Percentiles rank a stretch among this genome's conserved stretches.
Conservation (phyloP, 768 basidiomycete species). For the Leccinum variicolor region DNA sequence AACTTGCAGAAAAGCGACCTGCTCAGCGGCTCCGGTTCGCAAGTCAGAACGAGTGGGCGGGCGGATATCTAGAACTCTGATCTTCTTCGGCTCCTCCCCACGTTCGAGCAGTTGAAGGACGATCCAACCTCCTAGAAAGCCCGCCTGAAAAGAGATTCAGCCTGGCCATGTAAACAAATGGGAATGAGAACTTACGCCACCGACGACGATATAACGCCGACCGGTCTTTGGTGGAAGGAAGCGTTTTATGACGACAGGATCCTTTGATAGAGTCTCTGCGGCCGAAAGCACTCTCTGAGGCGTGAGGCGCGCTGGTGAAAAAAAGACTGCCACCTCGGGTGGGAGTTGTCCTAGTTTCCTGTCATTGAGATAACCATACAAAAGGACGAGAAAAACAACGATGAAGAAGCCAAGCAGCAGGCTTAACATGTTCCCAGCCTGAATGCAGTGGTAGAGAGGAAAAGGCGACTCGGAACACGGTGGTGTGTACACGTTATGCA, state of each 20-base stretch:
- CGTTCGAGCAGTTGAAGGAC: slow-evolving; percentile 63
- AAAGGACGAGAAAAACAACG: slow-evolving; percentile 3
- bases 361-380: slow-evolving; percentile 55
- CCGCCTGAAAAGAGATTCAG: slow-evolving; percentile 42
- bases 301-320: slow-evolving; percentile 54
- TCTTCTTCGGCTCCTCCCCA: slow-evolving; percentile 63
- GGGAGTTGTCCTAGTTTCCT: slow-evolving; percentile 50
- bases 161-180: background rate
- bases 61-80: slow-evolving; percentile 68
- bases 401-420: slow-evolving; percentile 7
- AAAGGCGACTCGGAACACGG: background rate
- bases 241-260: slow-evolving; percentile 36
- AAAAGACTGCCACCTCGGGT: slow-evolving; percentile 35
- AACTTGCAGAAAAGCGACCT: slow-evolving; percentile 55
- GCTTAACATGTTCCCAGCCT: slow-evolving; percentile 15
- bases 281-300: slow-evolving; percentile 39
- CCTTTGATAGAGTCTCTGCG: slow-evolving; percentile 35
- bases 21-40: slow-evolving; percentile 45
- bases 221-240: slow-evolving; percentile 68
- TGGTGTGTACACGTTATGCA: background rate
- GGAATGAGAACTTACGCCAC: slow-evolving; percentile 51
- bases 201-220: slow-evolving; percentile 71
- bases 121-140: slow-evolving; percentile 79
- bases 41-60: slow-evolving; percentile 57
- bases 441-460: background rate